Base-by-base conservation (phyloP, 2,329 filamentous ascomycete species). In the Hypomyces perniciosus region DNA sequence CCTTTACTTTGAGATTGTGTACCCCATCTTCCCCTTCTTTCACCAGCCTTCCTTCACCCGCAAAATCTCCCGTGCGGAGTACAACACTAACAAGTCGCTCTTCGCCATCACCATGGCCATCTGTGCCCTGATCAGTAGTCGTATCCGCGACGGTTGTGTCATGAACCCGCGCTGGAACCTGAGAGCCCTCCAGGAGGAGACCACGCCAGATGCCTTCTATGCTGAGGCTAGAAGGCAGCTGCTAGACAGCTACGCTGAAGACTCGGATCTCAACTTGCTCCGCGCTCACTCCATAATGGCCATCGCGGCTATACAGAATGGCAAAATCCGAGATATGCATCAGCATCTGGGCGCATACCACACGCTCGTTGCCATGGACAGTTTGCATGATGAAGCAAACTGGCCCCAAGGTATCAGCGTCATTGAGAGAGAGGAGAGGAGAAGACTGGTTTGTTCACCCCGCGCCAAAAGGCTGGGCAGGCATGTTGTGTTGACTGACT, bases 1-100 rank as follows among this genome's bases (percentile, higher is more conserved):
- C 12, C 65, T 78, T 12, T 79, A 77, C 63, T 74, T 76, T 60
- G 72, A 78, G 51, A 69, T 76, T 40, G 71, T 78, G n/a, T 78
- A 78, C 60, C 76, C 76, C 2, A 72, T 78, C 58, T 73, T 77
- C 53, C 76, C 76, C 4, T 62, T 79, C 28, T 79, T 79, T 56
- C 73, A 79, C 57, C 68, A 68, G 34, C 66, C 67, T n/a, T 72
- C 69, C 13, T 67, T 75, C 40, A 59, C 68, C 28, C 59, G 67
- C 8, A 67, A 65, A 40, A 59, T 77, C n/a, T 57, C 67, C 6
- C 60, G 66, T 9, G 64, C 65, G 13, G 68, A 77, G n/a, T 72
- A 79, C 56, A 63, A 70, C 6, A 61, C 55, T 4, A 65, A 74
- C 53, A 67, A 65, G 28, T 61, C 67, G 6, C 66, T 77, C 30